These are phyloP conservation scores for Mortierella sp. DNA, from an alignment of 371 early-diverging fungal species.

Conservation along the genomic window DNA sequence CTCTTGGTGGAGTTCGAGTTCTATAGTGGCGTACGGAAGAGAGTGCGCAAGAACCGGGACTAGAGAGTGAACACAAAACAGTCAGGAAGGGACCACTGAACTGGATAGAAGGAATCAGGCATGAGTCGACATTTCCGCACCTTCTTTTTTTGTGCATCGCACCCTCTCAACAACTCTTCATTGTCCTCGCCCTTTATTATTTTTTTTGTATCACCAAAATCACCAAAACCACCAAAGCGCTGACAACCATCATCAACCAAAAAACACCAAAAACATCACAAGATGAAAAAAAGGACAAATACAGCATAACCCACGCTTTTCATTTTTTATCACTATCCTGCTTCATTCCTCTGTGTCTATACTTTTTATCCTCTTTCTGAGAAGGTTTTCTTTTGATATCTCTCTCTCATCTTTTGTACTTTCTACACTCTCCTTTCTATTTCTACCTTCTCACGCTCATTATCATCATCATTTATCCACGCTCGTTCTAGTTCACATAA, in stretches of 20 bases:
- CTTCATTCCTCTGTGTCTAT: neutral
- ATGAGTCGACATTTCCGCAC: neutral
- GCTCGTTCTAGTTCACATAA: too few species aligned
- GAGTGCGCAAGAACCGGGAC: constrained; percentile 35
- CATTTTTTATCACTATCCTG: neutral
- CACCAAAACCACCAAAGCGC: too few species aligned
- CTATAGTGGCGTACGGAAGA: constrained; percentile 47
- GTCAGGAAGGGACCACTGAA: neutral
- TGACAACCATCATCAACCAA: too few species aligned
- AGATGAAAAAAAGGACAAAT: too few species aligned
- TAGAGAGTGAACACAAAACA: neutral
- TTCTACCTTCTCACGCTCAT: neutral
- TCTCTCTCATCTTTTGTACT: too few species aligned
- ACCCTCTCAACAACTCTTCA: neutral
- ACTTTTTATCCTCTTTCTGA: neutral
- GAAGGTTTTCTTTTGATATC: neutral
- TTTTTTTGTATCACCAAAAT: too few species aligned
- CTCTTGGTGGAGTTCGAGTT: constrained; percentile 25
- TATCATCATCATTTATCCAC: too few species aligned
- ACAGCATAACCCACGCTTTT: neutral
- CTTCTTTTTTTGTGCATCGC: neutral
- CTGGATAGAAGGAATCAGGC: neutral
- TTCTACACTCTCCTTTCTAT: too few species aligned
- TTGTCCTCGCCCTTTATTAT: too few species aligned
- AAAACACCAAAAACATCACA: too few species aligned